Conservation (phyloP, 306 rosid species). For the Oxytropis ochrocephala region DNA sequence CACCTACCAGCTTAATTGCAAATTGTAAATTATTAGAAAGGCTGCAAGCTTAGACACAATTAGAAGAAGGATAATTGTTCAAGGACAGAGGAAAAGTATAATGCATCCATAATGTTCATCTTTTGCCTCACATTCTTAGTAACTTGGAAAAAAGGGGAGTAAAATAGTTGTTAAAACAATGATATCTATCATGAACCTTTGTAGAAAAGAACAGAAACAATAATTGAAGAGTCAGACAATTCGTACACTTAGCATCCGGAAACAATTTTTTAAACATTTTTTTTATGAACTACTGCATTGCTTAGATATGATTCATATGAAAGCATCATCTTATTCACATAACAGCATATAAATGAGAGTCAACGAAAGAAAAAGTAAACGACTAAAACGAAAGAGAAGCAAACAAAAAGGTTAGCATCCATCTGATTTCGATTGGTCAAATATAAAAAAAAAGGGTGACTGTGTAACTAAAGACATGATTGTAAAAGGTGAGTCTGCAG, state of each 20-base stretch:
- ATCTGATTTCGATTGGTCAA: background rate
- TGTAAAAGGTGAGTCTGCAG: background rate
- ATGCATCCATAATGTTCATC: background rate
- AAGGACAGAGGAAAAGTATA: background rate
- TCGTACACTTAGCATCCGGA: background rate
- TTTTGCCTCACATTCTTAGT: background rate
- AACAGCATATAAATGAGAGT: background rate
- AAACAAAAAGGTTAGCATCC: background rate
- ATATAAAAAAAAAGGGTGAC: conserved; percentile 3
- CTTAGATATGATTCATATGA: background rate
- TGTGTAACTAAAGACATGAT: background rate
- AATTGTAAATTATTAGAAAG: background rate
- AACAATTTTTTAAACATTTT: background rate
- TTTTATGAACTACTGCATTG: background rate
- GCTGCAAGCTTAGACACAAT: background rate
- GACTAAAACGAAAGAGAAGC: background rate
- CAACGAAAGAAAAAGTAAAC: background rate
- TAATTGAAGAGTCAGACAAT: background rate
- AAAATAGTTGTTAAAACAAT: background rate
- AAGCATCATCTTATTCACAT: background rate
- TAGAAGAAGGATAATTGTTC: background rate
- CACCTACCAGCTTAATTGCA: background rate
- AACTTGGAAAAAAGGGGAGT: background rate
- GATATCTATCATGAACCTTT: background rate
- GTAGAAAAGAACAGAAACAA: background rate